These are phyloP conservation scores for Beta macrorhiza DNA, from an alignment of 179 eudicot species.

Conservation along the genomic window DNA sequence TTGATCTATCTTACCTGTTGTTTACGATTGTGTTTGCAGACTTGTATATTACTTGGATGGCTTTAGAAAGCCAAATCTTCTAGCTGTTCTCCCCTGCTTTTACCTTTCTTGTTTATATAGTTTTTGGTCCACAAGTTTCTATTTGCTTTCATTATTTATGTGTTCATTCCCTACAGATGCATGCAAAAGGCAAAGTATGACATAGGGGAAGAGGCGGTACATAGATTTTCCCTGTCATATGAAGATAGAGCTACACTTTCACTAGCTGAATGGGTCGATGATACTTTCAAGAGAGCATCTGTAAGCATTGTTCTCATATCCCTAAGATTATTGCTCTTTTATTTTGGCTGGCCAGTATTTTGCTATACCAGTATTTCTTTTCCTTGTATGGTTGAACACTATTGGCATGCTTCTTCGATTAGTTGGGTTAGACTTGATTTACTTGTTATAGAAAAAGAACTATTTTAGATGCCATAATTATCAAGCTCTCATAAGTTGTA, in stretches of 20 bases:
- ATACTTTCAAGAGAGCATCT: slow-evolving; percentile 76
- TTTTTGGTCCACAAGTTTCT: not conserved
- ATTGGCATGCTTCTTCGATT: not conserved
- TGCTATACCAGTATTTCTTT: not conserved
- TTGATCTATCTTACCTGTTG: slow-evolving; percentile 1
- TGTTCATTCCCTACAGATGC: slow-evolving; percentile 55
- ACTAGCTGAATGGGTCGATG: slow-evolving; percentile 95
- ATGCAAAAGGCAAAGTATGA: slow-evolving; percentile 93
- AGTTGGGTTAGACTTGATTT: not conserved
- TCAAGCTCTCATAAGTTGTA: not conserved
- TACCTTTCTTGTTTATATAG: not conserved
- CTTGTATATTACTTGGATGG: not conserved
- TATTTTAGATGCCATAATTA: not conserved
- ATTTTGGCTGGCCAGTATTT: not conserved
- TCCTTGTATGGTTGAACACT: not conserved
- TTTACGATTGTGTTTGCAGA: not conserved
- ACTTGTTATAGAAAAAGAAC: not conserved
- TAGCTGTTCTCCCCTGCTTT: slow-evolving; percentile 8
- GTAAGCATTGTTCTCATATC: slow-evolving; percentile 39
- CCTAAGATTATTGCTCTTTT: not conserved
- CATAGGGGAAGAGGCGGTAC: slow-evolving; percentile 96
- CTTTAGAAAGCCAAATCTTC: not conserved
- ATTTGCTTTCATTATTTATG: not conserved
- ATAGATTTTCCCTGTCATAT: slow-evolving; percentile 82
- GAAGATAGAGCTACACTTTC: slow-evolving; percentile 96